These are phyloP conservation scores for Mortierella hygrophila DNA, from an alignment of 192 early-diverging fungal genomes.

Conservation along the genomic window DNA sequence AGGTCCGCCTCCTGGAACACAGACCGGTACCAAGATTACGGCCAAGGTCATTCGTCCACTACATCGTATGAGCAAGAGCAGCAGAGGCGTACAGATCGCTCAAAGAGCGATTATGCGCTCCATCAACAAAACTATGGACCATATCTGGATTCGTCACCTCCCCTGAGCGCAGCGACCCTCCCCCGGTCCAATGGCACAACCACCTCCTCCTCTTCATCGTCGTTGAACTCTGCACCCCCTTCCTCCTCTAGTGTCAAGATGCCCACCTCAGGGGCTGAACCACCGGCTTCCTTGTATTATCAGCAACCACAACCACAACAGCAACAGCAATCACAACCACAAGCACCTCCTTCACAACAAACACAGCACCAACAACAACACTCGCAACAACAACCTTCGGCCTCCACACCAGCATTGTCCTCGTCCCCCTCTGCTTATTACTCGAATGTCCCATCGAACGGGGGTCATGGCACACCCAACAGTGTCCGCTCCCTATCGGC, in stretches of 20 bases:
- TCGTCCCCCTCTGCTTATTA: slow-evolving; percentile 16
- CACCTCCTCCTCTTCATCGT: not conserved
- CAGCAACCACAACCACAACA: not conserved
- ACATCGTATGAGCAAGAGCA: slow-evolving; percentile 25
- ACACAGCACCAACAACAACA: slow-evolving; percentile 3
- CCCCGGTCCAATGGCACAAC: not conserved
- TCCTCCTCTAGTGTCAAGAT: not conserved
- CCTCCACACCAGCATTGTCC: slow-evolving; percentile 18
- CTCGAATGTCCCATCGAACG: not conserved
- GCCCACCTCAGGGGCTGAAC: slow-evolving; percentile 5
- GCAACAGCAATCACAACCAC: not conserved
- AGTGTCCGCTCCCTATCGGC: not conserved
- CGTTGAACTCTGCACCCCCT: slow-evolving; percentile 10
- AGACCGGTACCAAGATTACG: slow-evolving; percentile 36
- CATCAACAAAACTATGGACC: slow-evolving; percentile 55
- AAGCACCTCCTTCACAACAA: not conserved
- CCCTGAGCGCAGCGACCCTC: slow-evolving; percentile 14
- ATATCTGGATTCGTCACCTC: slow-evolving; percentile 22
- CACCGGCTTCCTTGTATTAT: slow-evolving; percentile 21
- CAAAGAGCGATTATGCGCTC: slow-evolving; percentile 53
- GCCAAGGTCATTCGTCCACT: not conserved
- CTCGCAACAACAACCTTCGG: not conserved
- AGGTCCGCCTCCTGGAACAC: slow-evolving; percentile 47
- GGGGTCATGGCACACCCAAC: slow-evolving; percentile 5
- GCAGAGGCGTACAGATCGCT: slow-evolving; percentile 33